Percentiles rank a stretch among this genome's conserved stretches.
These are phyloP conservation scores for Stephania yunnanensis DNA, from an alignment of 164 flowering plant species.

Conservation along the genomic window DNA sequence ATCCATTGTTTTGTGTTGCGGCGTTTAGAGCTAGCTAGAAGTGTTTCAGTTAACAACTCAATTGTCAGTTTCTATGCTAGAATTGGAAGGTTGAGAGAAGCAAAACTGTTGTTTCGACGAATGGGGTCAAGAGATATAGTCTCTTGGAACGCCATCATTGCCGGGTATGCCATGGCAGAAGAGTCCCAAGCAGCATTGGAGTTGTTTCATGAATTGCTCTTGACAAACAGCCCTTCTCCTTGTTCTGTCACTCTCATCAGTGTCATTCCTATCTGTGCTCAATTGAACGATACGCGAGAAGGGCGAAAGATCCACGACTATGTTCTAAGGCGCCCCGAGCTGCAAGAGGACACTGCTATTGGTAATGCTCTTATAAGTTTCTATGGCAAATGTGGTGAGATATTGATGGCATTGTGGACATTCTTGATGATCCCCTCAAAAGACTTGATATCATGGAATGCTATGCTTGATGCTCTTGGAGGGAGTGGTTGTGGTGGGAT, in stretches of 20 bases:
- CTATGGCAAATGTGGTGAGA: conserved; percentile 49
- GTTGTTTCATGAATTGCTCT: conserved; percentile 40
- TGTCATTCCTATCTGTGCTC: conserved; percentile 64
- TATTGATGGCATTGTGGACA: conserved; percentile 37
- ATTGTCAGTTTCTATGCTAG: conserved; percentile 65
- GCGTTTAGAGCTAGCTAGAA: conserved; percentile 27
- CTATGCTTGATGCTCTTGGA: conserved; percentile 59
- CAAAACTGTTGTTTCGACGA: conserved; percentile 43
- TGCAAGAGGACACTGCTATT: conserved; percentile 39
- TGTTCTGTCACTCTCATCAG: conserved; percentile 57
- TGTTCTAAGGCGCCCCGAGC: conserved; percentile 29
- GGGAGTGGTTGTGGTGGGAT: conserved; percentile 18
- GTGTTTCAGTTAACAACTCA: conserved; percentile 56
- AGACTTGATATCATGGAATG: conserved; percentile 82
- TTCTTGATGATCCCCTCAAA: conserved; percentile 37
- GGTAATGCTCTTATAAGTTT: conserved; percentile 67
- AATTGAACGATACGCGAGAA: conserved; percentile 23
- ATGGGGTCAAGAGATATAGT: conserved; percentile 58
- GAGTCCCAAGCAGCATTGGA: conserved; percentile 42
- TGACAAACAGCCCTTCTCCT: conserved; percentile 17
- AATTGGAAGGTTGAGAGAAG: conserved; percentile 40
- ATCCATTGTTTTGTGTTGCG: conserved; percentile 50
- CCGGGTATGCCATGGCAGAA: conserved; percentile 56
- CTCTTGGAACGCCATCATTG: conserved; percentile 79
- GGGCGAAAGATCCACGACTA: conserved; percentile 65